Evolutionary conservation across 805 yeast species (phyloP), one percentile per base, ranked within the genome.

Genomic region (Kockiozyma suomiensis): DNA sequence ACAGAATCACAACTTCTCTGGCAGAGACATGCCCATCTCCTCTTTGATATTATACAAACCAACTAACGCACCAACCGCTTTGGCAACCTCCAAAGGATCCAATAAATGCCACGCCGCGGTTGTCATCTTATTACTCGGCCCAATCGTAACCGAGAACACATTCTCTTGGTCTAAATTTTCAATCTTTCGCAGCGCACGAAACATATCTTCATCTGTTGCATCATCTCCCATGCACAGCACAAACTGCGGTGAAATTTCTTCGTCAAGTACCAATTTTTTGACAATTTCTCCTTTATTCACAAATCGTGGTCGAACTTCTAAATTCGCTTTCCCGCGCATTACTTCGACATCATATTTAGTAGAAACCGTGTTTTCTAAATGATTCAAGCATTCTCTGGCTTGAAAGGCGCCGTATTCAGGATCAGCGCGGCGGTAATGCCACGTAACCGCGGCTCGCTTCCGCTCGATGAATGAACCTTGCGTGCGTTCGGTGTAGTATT

Each of bases 241-340:
- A 70, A 94, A 93, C 69, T 54, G 84, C 76, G 41, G 49, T 1
- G 30, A 28, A 25, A 48, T 37, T 12, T 70, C 66, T 40, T 74
- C 71, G 35, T 77, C 77, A 21, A 84, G 76, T 10, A 90, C 89
- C 59, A 93, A 79, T 62, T 91, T 77, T 70, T 84, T 87, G 38
- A 89, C 98, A 69, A 94, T 94, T 74, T 93, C 99, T 58, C 99
- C 99, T 74, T 94, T 94, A 77, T 94, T 94, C 56, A 93, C 90
- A 72, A 91, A 88, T 61, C 84, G 83, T 13, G 99, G 99, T 65
- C 99, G 81, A n/a, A 94, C 98, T 75, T 94, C 99, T 48, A 94
- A 82, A 70, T 94, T 94, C 33, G 98, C 98, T 75, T 94, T 94
- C 49, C 99, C 99, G 13, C 87, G 80, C 97, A 94, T 93, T 15